Conservation (phyloP, 192 early-diverging fungal species). For the Backusella sp. region DNA sequence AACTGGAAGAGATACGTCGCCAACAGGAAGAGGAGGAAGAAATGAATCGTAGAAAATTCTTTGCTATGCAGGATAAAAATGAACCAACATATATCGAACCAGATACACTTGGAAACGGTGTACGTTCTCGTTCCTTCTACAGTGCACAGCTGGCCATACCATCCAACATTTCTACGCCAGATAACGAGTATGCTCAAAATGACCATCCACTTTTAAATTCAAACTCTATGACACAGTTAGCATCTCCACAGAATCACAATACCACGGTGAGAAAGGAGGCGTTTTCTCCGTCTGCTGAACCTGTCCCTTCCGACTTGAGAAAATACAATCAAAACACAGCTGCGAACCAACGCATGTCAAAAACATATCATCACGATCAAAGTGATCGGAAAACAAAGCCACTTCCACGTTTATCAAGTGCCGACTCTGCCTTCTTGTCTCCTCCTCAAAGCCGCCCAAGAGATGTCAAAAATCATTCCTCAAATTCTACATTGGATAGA, state of each 20-base stretch:
- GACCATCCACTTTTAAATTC: not conserved
- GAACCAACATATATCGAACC: not conserved
- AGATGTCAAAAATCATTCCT: not conserved
- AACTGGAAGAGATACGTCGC: constrained; percentile 22
- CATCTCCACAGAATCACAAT: no score
- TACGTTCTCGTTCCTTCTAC: constrained; percentile 1
- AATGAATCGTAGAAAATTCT: constrained; percentile 21
- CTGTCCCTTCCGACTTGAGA: not conserved
- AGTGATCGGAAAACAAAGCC: not conserved
- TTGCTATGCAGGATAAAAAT: not conserved
- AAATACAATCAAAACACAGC: not conserved
- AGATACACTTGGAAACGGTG: not conserved
- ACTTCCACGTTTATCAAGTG: not conserved
- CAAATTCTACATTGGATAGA: not conserved
- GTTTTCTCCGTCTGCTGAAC: not conserved
- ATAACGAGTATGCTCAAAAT: not conserved
- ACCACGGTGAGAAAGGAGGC: not conserved
- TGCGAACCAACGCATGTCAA: not conserved
- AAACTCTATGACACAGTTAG: not conserved
- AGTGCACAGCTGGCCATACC: not conserved
- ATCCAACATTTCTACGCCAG: not conserved
- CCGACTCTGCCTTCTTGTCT: not conserved
- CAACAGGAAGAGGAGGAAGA: constrained; percentile 39
- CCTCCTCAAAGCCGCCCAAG: not conserved
- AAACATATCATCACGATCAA: not conserved